Evolutionary conservation across 257 asterid species (phyloP).

Genomic region (Solanum acaule): DNA sequence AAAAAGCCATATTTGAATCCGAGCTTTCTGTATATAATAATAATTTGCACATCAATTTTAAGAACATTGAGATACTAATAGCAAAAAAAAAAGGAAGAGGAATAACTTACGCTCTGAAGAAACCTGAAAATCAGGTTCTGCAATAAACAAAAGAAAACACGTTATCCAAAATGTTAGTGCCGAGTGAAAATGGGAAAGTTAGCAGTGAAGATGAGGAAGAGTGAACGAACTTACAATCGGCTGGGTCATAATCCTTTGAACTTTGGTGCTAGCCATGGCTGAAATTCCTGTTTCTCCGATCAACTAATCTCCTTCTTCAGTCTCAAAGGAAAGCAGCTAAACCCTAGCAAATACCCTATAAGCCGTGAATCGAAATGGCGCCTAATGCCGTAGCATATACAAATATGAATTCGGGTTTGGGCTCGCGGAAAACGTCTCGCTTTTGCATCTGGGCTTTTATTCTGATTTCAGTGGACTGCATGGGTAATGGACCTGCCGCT

Average conservation of each 20-base stretch:
- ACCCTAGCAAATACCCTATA: background rate
- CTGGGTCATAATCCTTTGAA: conserved; percentile 11
- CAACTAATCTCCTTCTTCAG: background rate
- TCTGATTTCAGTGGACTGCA: too few species aligned
- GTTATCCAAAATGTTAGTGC: background rate
- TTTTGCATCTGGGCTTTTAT: too few species aligned
- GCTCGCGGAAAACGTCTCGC: too few species aligned
- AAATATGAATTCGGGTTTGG: background rate
- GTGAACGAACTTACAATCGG: background rate
- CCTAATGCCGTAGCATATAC: background rate
- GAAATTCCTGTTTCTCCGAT: background rate
- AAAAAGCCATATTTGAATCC: conserved; percentile 64
- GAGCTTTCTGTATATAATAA: conserved; percentile 26
- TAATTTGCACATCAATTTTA: background rate
- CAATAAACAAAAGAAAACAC: background rate
- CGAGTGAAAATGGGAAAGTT: background rate
- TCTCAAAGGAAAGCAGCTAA: background rate
- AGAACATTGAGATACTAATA: background rate
- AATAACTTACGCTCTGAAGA: conserved; percentile 28
- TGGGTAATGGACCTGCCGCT: too few species aligned
- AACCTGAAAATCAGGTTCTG: conserved; percentile 52
- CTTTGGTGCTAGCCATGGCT: conserved; percentile 14
- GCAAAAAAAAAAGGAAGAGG: background rate
- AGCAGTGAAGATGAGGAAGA: background rate
- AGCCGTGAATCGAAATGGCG: background rate